phyloP scores from a whole-genome alignment of 257 asterid genomes.

The Schizonepeta tenuifolia region DNA sequence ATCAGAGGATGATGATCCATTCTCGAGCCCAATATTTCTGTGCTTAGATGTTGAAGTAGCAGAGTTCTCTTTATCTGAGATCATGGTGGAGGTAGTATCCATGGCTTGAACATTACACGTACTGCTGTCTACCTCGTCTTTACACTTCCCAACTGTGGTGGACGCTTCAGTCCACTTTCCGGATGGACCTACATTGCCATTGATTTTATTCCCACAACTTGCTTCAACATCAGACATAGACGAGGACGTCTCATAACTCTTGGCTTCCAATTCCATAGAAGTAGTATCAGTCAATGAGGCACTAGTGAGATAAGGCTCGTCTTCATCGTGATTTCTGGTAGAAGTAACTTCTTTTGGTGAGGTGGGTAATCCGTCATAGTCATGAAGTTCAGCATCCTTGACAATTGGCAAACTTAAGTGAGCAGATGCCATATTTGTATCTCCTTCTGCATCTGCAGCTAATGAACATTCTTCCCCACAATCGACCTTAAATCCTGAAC shows the following conservation, averaged over 20 bases:
- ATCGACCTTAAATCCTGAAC: constrained; percentile 29
- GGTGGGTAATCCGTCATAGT: constrained; percentile 22
- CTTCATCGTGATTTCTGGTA: constrained; percentile 23
- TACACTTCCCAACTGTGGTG: constrained; percentile 25
- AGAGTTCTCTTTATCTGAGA: constrained; percentile 28
- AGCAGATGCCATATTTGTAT: constrained; percentile 37
- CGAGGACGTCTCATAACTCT: constrained; percentile 18
- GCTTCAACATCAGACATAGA: constrained; percentile 41
- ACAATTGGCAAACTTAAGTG: constrained; percentile 38
- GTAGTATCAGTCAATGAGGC: constrained; percentile 12
- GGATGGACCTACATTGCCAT: constrained; percentile 1
- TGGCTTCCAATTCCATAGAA: constrained; percentile 12
- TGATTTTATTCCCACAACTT: constrained; percentile 26
- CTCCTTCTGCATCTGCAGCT: constrained; percentile 32
- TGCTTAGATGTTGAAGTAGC: constrained; percentile 30
- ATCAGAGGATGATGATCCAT: constrained; percentile 30
- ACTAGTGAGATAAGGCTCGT: constrained; percentile 21
- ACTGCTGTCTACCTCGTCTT: constrained; percentile 34
- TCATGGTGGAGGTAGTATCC: constrained; percentile 32
- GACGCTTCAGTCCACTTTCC: constrained; percentile 33
- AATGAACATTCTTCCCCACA: constrained; percentile 37
- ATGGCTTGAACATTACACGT: constrained; percentile 32
- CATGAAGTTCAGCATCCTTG: constrained; percentile 41
- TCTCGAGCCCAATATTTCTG: constrained; percentile 27
- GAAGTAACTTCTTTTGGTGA: constrained; percentile 37